Conservation (phyloP, 176 grass and related monocot species). For the Panicum miliaceum region DNA sequence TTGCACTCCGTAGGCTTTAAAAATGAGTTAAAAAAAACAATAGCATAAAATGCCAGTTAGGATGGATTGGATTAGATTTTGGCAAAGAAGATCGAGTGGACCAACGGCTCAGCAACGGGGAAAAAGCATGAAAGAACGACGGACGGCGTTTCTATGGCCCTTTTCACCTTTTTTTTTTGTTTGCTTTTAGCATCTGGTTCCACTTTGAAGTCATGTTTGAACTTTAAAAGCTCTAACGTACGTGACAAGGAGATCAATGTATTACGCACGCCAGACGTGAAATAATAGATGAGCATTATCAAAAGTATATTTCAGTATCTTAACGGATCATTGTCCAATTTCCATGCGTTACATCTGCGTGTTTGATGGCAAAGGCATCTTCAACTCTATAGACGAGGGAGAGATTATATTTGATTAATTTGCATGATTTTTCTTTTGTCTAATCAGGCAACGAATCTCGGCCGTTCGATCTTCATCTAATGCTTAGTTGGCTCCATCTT, state of each 20-base stretch:
- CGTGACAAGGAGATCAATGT: neutral
- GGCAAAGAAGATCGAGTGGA: conserved; percentile 7
- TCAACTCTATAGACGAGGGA: neutral
- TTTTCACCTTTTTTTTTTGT: neutral
- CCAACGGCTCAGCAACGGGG: neutral
- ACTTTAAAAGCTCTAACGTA: neutral
- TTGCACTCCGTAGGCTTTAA: neutral
- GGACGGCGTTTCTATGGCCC: neutral
- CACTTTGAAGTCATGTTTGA: neutral
- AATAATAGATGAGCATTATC: too few species aligned
- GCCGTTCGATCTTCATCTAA: too few species aligned
- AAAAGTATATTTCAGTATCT: too few species aligned
- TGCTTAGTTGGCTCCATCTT: too few species aligned
- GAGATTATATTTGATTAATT: too few species aligned
- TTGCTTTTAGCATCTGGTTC: conserved; percentile 9
- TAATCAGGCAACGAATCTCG: too few species aligned
- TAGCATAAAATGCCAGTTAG: neutral
- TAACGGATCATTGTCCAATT: neutral
- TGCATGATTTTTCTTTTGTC: too few species aligned
- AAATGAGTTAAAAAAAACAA: neutral
- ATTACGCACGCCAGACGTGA: neutral
- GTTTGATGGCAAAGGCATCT: neutral
- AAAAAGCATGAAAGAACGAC: neutral
- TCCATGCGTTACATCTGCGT: neutral
- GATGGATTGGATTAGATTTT: neutral